Evolutionary conservation across 1,284 basidiomycete species (phyloP), one percentile per base, ranked within the genome.

Genomic region (Marasmius tenuissimus): DNA sequence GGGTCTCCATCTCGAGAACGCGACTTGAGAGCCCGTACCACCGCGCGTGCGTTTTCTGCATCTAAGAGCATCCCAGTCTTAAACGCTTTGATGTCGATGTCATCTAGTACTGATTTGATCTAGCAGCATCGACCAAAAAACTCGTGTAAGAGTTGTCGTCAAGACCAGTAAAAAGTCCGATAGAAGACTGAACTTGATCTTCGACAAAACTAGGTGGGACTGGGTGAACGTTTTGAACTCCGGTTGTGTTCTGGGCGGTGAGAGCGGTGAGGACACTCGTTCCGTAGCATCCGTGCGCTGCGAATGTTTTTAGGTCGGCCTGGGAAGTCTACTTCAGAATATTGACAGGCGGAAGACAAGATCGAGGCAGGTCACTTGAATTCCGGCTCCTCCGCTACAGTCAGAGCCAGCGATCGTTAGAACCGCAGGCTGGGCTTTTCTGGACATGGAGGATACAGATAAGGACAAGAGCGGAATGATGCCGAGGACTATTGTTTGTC

Each of bases 51-150:
- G 45, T 76, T 82, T 2, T 74, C 76, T 0, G 84, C 82, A 63
- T 88, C 82, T 67, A 78, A 85, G 0, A 92, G 81, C 95, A 97
- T 97, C 14, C 96, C 96, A 0, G 94, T 93, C 76, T 98, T 98
- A 71, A 97, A 85, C 0, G 88, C 92, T 50, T 82, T 77, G 14
- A 95, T 80, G 1, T 85, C 75, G 35, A 94, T 85, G 70, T 98
- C 96, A 8, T 82, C 79, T n/a, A 94, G 72, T 4, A 98, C 84
- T 0, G 88, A 86, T 20, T 74, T 72, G 48, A 98, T 81, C 90
- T 98, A 77, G 16, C 22, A 42, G 52, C 40, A 51, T 35, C 12
- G 49, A 50, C 49, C 42, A n/a, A 27, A 54, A 6, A 16, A 35
- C 0, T n/a, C 40, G 48, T 40, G 42, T 20, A 49, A 3, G 52